phyloP scores from a whole-genome alignment of 345 rosid genomes.

The Hirschfeldia incana region DNA sequence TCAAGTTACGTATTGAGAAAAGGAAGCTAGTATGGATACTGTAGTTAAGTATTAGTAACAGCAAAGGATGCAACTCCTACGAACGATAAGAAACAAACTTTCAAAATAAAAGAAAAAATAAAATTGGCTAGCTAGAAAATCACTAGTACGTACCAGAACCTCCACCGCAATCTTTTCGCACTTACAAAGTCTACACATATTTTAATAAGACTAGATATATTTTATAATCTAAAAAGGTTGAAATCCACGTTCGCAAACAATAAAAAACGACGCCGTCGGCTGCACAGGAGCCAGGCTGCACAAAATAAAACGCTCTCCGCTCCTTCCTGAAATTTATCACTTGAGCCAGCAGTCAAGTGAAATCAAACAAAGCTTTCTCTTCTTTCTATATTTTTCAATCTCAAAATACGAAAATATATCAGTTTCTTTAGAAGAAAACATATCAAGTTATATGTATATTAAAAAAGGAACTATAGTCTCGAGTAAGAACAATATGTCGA shows the following conservation, averaged over 20 bases:
- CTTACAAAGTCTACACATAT: constrained; percentile 6
- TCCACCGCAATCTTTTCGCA: neutral
- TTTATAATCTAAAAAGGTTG: neutral
- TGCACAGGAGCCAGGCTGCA: neutral
- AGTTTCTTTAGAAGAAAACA: neutral
- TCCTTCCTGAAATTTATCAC: neutral
- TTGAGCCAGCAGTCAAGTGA: neutral
- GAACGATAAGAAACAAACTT: neutral
- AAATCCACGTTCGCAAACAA: constrained; percentile 11
- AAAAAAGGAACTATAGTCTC: neutral
- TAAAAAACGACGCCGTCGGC: constrained; percentile 26
- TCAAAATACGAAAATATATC: neutral
- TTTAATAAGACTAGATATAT: neutral
- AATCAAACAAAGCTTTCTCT: neutral
- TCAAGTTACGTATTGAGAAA: neutral
- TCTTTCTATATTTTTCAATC: neutral
- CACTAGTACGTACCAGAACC: neutral
- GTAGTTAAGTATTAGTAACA: neutral
- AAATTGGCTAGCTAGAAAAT: neutral
- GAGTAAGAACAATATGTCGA: constrained; percentile 7
- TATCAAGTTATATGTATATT: neutral
- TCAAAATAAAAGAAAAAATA: neutral
- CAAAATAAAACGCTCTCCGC: neutral
- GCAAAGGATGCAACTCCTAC: neutral
- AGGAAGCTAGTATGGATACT: neutral